Evolutionary conservation across 2,329 filamentous ascomycete genomes (phyloP).

Genomic region (Talaromyces pinophilus): DNA sequence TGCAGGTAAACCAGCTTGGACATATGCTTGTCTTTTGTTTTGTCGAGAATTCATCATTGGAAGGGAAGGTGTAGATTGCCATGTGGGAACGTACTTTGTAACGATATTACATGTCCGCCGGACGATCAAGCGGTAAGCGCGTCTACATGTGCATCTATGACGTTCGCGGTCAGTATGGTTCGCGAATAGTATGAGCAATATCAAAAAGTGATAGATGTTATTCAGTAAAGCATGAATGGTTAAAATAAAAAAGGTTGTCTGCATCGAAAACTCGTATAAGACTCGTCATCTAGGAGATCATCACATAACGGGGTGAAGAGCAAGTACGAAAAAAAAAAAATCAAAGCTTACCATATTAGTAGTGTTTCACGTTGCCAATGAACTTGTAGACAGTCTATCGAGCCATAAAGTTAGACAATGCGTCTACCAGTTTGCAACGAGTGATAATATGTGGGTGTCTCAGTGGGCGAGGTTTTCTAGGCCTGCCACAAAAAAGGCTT

Average conservation of each 20-base stretch:
- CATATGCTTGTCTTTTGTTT: slow-evolving; percentile 95
- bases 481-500: slow-evolving; percentile 90
- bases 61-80: slow-evolving; percentile 26
- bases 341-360: slow-evolving; percentile 18
- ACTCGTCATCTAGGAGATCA: slow-evolving; percentile 65
- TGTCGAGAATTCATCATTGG: slow-evolving; percentile 76
- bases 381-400: not conserved
- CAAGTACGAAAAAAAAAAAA: slow-evolving; percentile 23
- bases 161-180: slow-evolving; percentile 27
- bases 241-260: slow-evolving; percentile 54
- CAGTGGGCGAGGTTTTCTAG: slow-evolving; percentile 99
- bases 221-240: slow-evolving; percentile 64
- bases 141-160: not conserved
- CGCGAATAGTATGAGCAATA: slow-evolving; percentile 5
- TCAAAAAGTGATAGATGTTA: slow-evolving; percentile 23
- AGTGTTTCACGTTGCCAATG: not conserved
- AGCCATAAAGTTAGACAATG: slow-evolving; percentile 4
- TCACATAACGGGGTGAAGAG: slow-evolving; percentile 38
- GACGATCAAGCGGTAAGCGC: not conserved
- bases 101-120: not conserved
- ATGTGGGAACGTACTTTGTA: slow-evolving; percentile 32
- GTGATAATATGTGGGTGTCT: slow-evolving; percentile 43
- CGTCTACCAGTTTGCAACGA: not conserved
- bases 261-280: slow-evolving; percentile 64
- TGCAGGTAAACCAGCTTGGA: slow-evolving; percentile 65